Evolutionary conservation across 1,284 basidiomycete species (phyloP), one percentile per base, ranked within the genome.

Genomic region (Boletus albobrunnescens): DNA sequence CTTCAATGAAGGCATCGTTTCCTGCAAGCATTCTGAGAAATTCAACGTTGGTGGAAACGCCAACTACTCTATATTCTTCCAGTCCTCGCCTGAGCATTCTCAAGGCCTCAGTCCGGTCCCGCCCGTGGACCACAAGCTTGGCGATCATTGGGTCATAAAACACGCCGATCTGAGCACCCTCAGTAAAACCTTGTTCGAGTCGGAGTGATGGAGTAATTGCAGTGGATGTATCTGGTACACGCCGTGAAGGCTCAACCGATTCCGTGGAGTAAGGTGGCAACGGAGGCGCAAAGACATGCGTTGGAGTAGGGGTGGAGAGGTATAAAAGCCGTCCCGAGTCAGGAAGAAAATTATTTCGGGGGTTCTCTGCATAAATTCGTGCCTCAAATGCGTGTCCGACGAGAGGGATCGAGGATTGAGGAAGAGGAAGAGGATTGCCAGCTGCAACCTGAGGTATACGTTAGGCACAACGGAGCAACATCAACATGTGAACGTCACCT

Each of bases 101-200:
- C 52, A 97, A 67, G 0, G 94, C 94, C 60, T 94, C 90, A 2
- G 80, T 81, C n/a, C 94, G 77, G 67, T 95, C 89, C 30, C 82
- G 72, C 11, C 90, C 94, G 57, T 93, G 89, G 9, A 91, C 91
- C 35, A 96, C 87, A n/a, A 96, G 81, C 63, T 93, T 93, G 23
- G 91, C 84, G 52, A 94, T 94, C 84, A 96, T 90, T 0, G 94
- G 92, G 60, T 97, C 94, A 65, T 97, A 97, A 69, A 85, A 92
- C 4, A 94, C 87, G 24, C 88, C 90, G 50, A 96, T 93, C 60
- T 92, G 86, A 47, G 94, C 83, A 12, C 91, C 91, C 60, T 84
- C 80, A 4, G 73, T 75, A 65, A 96, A 94, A 0, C 94, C 94
- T 59, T 94, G 91, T 63, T 96, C 94, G n/a, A 96, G 78, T 12